A percentile compares a stretch with the other conserved stretches of the same genome.
Conservation (phyloP, 1,284 basidiomycete species). For the Xanthoconium separans region DNA sequence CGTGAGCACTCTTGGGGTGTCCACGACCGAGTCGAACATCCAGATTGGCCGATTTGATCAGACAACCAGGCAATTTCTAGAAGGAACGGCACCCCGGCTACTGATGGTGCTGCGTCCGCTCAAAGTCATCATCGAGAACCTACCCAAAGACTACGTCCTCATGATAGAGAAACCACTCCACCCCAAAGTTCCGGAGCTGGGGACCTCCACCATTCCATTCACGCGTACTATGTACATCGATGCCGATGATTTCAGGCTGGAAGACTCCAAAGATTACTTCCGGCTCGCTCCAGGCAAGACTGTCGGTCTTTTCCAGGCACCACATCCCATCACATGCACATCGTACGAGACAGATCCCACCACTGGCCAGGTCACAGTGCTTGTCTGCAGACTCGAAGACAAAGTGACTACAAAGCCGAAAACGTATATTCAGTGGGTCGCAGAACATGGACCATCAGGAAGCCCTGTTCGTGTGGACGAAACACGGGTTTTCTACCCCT, state of each 20-base stretch:
- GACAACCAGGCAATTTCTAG: constrained; percentile 85
- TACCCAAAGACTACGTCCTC: constrained; percentile 83
- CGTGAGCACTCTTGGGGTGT: constrained; percentile 91
- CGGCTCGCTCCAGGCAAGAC: constrained; percentile 96
- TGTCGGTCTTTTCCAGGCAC: constrained; percentile 96
- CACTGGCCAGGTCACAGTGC: constrained; percentile 75
- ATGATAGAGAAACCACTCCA: constrained; percentile 92
- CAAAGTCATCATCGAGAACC: constrained; percentile 89
- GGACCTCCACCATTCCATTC: constrained; percentile 83
- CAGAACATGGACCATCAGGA: constrained; percentile 74
- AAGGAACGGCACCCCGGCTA: constrained; percentile 84
- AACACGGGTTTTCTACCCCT: constrained; percentile 87
- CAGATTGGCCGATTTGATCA: constrained; percentile 91
- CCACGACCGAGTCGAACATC: constrained; percentile 83
- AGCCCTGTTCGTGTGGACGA: constrained; percentile 88
- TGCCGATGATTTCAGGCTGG: constrained; percentile 87
- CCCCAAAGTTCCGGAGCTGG: constrained; percentile 90
- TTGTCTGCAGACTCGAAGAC: constrained; percentile 80
- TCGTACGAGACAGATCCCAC: constrained; percentile 77
- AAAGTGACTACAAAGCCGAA: constrained; percentile 81
- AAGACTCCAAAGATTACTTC: constrained; percentile 96
- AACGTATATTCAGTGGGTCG: constrained; percentile 98
- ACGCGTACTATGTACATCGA: constrained; percentile 94
- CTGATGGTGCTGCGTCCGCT: constrained; percentile 93
- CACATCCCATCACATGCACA: constrained; percentile 91